A percentile compares a stretch with the other conserved stretches of the same genome.
Evolutionary conservation across 1,284 basidiomycete genomes (phyloP).

Genomic region (Cryptococcus sp.): DNA sequence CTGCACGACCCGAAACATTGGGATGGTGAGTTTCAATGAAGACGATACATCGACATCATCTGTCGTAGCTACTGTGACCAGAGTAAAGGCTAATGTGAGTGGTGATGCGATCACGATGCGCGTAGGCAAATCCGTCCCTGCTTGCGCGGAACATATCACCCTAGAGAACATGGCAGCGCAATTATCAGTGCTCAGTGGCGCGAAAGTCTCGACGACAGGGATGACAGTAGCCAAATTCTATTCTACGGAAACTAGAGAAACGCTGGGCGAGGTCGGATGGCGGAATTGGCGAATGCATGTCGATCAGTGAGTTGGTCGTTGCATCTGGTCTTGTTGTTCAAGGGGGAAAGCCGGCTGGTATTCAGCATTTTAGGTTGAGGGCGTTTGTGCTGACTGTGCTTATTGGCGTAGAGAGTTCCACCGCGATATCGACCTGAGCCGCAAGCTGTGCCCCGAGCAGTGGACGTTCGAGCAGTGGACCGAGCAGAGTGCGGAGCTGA

Average conservation of each 20-base stretch:
- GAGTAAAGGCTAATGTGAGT: no score
- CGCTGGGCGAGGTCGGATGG: conserved; percentile 16
- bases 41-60: no score
- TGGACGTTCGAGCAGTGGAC: conserved; percentile 33
- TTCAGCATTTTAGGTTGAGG: neutral
- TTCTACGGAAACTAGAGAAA: conserved; percentile 12
- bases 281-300: conserved; percentile 15
- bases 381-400: neutral
- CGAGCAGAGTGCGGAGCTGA: conserved; percentile 16
- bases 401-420: conserved; percentile 12
- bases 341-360: no score
- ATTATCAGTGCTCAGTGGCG: conserved; percentile 22
- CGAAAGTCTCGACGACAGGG: conserved; percentile 31
- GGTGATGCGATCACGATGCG: neutral
- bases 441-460: conserved; percentile 22
- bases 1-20: conserved; percentile 35
- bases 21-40: conserved; percentile 25
- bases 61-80: no score
- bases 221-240: conserved; percentile 31
- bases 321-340: no score
- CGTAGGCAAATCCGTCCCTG: conserved; percentile 35
- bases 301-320: conserved; percentile 15
- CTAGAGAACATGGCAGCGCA: conserved; percentile 27
- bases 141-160: conserved; percentile 27
- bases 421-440: conserved; percentile 9